Evolutionary conservation across 2,329 filamentous ascomycete species (phyloP), one percentile per base, ranked within the genome.

Genomic region (Botrytis porri): DNA sequence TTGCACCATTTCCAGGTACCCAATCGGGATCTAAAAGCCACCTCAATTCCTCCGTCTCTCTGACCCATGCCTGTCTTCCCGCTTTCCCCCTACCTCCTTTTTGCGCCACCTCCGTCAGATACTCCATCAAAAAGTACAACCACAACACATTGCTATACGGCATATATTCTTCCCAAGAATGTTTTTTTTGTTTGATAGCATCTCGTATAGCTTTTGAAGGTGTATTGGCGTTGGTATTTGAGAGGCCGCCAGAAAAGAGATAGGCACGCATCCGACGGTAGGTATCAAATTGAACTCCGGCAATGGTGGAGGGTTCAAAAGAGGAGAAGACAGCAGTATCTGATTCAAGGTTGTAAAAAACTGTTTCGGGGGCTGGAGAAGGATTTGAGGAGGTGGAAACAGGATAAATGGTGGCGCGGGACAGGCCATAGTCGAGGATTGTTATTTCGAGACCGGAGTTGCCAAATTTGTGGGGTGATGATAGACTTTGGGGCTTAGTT

Each of bases 141-240:
- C 89, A 91, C 29, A 91, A 81, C 1, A 90, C 88, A 75, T 91
- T 91, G 7, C 87, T 90, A 79, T 90, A 91, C 0, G 89, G 88
- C 41, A 84, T 84, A 75, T 87, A 86, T 1, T 81, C 83, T 8
- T 83, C 80, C 89, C 89, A 91, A 2, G 84, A 82, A 5, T 75
- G 22, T 69, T 62, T 54, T 73, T 73, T 32, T 59, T 73, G 9
- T 59, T 57, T 57, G 2, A 69, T 57, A 16, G 65, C 48, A 32
- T 69, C 65, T 5, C 65, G 65, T 20, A 69, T 57, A n/a, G 65
- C 35, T 43, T 69, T 69, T 6, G 37, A 41, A 22, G 51, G 39
- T 43, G 25, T 25, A 48, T 57, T n/a, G 69, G 72, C 65, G 73
- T 20, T 73, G 60, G 43, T 75, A 32, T 62, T 73, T 67, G 18